Percentiles rank a stretch among this genome's conserved stretches.
Conservation (phyloP, 176 grass and related monocot genomes). For the Oryza australiensis region DNA sequence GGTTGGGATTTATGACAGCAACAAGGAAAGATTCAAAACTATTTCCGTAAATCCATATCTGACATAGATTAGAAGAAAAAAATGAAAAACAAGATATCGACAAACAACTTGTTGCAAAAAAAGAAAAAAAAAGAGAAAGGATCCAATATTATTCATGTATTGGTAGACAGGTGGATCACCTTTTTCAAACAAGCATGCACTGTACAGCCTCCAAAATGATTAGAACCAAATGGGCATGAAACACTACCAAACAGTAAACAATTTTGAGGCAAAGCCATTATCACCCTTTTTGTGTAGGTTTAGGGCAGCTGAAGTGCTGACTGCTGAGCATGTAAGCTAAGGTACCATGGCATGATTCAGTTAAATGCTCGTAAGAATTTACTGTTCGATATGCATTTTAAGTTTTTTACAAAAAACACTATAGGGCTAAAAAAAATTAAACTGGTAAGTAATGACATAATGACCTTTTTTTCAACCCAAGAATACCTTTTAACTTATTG, state of each 20-base stretch:
- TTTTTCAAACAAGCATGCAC: background rate
- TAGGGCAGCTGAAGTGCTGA: no score
- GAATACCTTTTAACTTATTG: background rate
- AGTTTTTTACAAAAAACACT: background rate
- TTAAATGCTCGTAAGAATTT: slow-evolving; percentile 7
- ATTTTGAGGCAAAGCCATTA: background rate
- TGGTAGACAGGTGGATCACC: background rate
- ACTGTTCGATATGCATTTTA: background rate
- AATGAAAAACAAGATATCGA: background rate
- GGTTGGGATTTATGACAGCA: slow-evolving; percentile 75
- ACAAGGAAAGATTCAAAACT: slow-evolving; percentile 91
- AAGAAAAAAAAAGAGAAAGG: background rate
- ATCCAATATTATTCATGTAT: background rate
- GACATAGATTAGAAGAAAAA: slow-evolving; percentile 45
- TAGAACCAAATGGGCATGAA: background rate
- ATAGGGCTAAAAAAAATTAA: background rate
- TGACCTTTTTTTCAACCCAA: slow-evolving; percentile 14
- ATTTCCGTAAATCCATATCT: slow-evolving; percentile 97
- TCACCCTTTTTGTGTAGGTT: background rate
- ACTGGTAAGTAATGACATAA: no score
- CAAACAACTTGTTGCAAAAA: background rate
- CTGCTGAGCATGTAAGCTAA: background rate
- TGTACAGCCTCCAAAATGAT: background rate
- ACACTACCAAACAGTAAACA: background rate
- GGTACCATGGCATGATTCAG: background rate